Evolutionary conservation across 164 flowering plant species (phyloP), one percentile per base, ranked within the genome.

Genomic region (Stephania yunnanensis): DNA sequence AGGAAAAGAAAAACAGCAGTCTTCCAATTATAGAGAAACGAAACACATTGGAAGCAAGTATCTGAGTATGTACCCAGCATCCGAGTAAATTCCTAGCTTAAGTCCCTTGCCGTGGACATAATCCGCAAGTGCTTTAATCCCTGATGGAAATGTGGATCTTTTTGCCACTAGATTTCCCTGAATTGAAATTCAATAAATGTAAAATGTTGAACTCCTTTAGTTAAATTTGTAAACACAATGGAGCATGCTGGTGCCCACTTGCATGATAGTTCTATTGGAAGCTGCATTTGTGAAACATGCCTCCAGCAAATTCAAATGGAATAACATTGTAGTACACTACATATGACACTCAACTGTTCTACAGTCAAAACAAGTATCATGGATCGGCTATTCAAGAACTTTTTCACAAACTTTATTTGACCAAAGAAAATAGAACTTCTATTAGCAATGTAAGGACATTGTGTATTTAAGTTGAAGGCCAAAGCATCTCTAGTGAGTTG

Each of bases 21-120:
- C 25, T 25, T 25, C 25, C 25, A 25, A 25, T 25, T 19, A 42
- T 65, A 76, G 73, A 61, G 53, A 13, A 64, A 73, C 2, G 11
- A 19, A 20, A 48, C 25, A 25, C 25, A 25, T 25, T 25, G 25
- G 25, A 25, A 25, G 25, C 25, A 25, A 25, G 25, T 25, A 25
- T 25, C 25, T 69, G 13, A 12, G 19, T 52, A 46, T 71, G 20
- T 80, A 88, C 93, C 94, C 91, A 20, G 92, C 90, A 83, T 90
- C 94, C 69, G 92, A 87, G 81, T 90, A 90, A 63, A 90, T 89
- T 78, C 94, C 94, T 13, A 90, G 86, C 80, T 86, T 88, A 42
- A 90, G 82, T 15, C 94, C 94, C 80, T 87, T 90, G 79, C 83
- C 77, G 69, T 90, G 92, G 17, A 89, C 88, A 79, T 88, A 90